phyloP scores from a whole-genome alignment of 2,329 filamentous ascomycete species.

The Fusarium proliferatum region DNA sequence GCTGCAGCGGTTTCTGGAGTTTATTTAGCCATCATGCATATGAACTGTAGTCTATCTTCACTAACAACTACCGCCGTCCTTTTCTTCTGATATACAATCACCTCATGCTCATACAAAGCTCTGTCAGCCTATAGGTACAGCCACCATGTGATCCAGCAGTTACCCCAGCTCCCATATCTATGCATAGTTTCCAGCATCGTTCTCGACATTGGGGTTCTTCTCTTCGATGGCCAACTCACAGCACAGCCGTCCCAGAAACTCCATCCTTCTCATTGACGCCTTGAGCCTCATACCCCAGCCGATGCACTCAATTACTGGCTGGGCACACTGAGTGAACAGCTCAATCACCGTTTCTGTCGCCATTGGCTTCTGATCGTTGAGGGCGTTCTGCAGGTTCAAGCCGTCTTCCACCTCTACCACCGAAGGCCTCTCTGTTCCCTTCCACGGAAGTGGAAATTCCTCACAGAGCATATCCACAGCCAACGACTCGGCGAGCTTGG shows the following conservation, averaged over 20 bases:
- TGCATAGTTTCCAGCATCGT: constrained; percentile 31
- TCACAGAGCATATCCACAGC: constrained; percentile 44
- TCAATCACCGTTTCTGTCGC: constrained; percentile 40
- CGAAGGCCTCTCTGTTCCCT: constrained; percentile 33
- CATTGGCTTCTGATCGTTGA: constrained; percentile 37
- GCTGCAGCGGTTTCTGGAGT: neutral
- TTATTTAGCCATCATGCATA: neutral
- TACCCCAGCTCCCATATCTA: constrained; percentile 17
- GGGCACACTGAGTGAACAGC: constrained; percentile 40
- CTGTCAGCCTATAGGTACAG: constrained; percentile 12
- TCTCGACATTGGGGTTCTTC: constrained; percentile 31
- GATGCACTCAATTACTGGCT: constrained; percentile 37
- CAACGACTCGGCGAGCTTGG: constrained; percentile 36
- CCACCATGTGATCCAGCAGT: neutral
- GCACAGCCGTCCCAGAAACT: constrained; percentile 40
- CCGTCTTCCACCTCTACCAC: constrained; percentile 43
- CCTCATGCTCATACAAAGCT: constrained; percentile 16
- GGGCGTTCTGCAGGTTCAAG: constrained; percentile 33
- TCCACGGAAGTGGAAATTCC: constrained; percentile 41
- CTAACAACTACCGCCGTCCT: neutral
- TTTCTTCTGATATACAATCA: constrained; percentile 9
- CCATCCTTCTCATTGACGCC: constrained; percentile 39
- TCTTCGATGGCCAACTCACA: constrained; percentile 45
- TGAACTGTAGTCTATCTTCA: constrained; percentile 1
- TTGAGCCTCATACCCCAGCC: constrained; percentile 39